Conservation (phyloP, 1,284 basidiomycete species). For the Grifola frondosa region DNA sequence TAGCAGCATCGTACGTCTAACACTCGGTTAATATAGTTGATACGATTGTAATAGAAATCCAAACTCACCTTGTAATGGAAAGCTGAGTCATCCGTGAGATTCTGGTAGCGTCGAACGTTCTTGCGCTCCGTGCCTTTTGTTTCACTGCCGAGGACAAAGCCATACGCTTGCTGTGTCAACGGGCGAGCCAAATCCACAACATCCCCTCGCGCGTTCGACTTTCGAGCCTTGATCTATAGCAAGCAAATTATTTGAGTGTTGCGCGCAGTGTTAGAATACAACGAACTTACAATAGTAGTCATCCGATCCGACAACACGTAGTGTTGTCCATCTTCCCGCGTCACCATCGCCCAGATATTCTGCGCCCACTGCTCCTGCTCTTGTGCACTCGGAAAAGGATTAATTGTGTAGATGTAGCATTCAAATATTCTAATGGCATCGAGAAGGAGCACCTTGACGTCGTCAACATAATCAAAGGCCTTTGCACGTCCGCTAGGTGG, state of each 20-base stretch:
- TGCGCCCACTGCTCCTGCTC: too few species aligned
- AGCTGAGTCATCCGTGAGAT: neutral
- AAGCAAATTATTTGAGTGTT: neutral
- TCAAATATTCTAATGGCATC: neutral
- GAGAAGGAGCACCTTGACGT: neutral
- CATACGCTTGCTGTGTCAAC: neutral
- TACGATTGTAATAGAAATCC: neutral
- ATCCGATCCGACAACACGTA: conserved; percentile 4
- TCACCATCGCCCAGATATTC: too few species aligned
- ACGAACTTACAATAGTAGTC: conserved; percentile 1
- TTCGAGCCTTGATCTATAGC: conserved; percentile 1
- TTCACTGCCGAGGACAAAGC: neutral
- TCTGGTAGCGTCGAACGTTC: neutral
- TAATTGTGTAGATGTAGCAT: conserved; percentile 3
- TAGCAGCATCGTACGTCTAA: neutral
- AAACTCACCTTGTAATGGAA: conserved; percentile 10
- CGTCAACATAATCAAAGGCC: neutral
- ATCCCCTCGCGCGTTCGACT: conserved; percentile 3
- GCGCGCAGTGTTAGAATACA: neutral
- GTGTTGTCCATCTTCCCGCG: neutral
- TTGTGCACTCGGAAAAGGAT: conserved; percentile 2
- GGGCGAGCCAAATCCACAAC: neutral
- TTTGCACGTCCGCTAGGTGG: neutral
- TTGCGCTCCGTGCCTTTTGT: neutral
- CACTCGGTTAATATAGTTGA: neutral